Evolutionary conservation across 208 protist genomes (phyloP), one percentile per base, ranked within the genome.

Genomic region (Hexamita inflata): DNA sequence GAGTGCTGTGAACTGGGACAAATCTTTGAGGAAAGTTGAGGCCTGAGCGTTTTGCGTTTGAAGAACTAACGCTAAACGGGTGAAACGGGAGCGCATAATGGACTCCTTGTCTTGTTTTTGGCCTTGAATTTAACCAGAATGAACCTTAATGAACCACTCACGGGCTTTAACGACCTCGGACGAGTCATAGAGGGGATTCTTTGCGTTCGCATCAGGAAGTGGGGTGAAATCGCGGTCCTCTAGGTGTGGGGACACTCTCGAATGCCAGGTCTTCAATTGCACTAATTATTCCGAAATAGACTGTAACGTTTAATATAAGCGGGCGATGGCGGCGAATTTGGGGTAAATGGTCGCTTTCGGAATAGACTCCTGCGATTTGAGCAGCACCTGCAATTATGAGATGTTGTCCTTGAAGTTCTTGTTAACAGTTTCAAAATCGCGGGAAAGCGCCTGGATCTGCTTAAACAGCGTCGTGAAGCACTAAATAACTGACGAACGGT

Each of bases 321-420:
- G 32, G 4, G 64, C 9, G 42, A 70, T n/a, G 2, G 38, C 34
- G n/a, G 64, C 28, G n/a, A 70, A 70, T n/a, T 45, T 70, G 2
- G 64, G 64, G 35, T 70, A 70, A 32, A 70, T 38, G 9, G 11
- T 19, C n/a, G 40, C n/a, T 38, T 70, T 70, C 35, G 64, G 64
- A n/a, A 70, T 34, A 15, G 38, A 57, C n/a, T 70, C 64, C 34
- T 45, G 2, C 38, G 11, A 7, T n/a, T 40, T 49, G 11, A 70
- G 64, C 15, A 70, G n/a, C 7, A 45, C 42, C 38, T 70, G 35
- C 32, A 70, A 49, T 11, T 7, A 29, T n/a, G 9, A 15, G 9
- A 70, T n/a, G 4, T 4, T 34, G n/a, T 49, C 28, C n/a, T 34
- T n/a, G 42, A 70, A 32, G 9, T 40, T 15, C 64, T 70, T 19